phyloP scores from a whole-genome alignment of 148 eudicot species.

The Cornus controversa region DNA sequence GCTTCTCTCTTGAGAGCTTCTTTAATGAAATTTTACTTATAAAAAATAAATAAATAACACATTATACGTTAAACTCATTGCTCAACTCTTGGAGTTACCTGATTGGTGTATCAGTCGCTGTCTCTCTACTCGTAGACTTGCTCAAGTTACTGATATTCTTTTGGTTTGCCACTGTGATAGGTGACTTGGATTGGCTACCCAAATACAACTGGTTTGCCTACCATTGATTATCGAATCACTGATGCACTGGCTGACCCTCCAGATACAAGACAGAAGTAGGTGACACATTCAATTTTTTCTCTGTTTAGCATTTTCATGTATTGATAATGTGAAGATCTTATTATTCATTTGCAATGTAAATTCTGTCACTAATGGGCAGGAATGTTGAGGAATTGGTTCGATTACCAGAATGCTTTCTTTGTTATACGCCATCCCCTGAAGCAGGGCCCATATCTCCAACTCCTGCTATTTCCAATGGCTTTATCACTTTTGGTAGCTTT shows the following conservation, averaged over 20 bases:
- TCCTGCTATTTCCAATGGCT: conserved; percentile 91
- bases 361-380: conserved; percentile 39
- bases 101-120: not conserved
- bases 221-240: conserved; percentile 90
- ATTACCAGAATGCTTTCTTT: conserved; percentile 83
- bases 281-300: conserved; percentile 13
- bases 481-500: conserved; percentile 93
- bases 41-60: too few species aligned
- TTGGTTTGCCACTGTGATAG: conserved; percentile 39
- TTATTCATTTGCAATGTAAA: not conserved
- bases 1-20: too few species aligned
- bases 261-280: conserved; percentile 79
- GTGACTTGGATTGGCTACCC: conserved; percentile 99
- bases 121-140: not conserved
- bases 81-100: not conserved
- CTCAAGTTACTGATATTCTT: conserved; percentile 16
- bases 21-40: not conserved
- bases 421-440: conserved; percentile 97
- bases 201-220: conserved; percentile 95
- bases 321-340: not conserved
- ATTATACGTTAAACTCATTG: not conserved
- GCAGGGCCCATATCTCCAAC: conserved; percentile 78
- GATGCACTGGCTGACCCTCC: conserved; percentile 86
- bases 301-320: not conserved
- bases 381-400: conserved; percentile 94